Evolutionary conservation across 2,329 filamentous ascomycete genomes (phyloP).

Genomic region (Aspergillus intermedius): DNA sequence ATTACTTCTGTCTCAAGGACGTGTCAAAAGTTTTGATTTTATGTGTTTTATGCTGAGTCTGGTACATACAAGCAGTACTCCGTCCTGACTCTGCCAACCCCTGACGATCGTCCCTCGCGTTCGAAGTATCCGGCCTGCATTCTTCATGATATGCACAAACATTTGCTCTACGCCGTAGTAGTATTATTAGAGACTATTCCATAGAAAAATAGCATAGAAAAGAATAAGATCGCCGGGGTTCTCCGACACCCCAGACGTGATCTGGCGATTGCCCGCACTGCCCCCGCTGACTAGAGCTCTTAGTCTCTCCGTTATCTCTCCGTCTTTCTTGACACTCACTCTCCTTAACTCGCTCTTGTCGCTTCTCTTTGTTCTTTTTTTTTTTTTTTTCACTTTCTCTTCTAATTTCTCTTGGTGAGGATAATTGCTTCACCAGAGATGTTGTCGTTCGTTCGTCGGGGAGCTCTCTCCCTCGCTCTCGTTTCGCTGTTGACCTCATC

Average conservation of each 20-base stretch:
- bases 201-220: too few species aligned
- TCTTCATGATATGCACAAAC: too few species aligned
- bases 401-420: background rate
- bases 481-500: constrained; percentile 22
- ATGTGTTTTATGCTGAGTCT: too few species aligned
- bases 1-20: too few species aligned
- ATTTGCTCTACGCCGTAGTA: too few species aligned
- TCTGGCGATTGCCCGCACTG: too few species aligned
- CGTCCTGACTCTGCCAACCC: background rate
- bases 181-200: too few species aligned
- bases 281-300: too few species aligned
- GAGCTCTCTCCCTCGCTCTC: constrained; percentile 24
- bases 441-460: constrained; percentile 20
- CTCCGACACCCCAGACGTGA: too few species aligned
- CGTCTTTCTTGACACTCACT: background rate
- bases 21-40: too few species aligned
- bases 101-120: background rate
- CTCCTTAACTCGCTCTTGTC: background rate
- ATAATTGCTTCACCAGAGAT: constrained; percentile 8
- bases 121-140: background rate
- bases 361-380: background rate
- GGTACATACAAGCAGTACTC: background rate
- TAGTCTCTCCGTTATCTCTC: background rate
- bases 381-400: background rate
- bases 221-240: too few species aligned